These are phyloP conservation scores for Pterocarpus santalinus DNA, from an alignment of 306 rosid species.

Conservation along the genomic window DNA sequence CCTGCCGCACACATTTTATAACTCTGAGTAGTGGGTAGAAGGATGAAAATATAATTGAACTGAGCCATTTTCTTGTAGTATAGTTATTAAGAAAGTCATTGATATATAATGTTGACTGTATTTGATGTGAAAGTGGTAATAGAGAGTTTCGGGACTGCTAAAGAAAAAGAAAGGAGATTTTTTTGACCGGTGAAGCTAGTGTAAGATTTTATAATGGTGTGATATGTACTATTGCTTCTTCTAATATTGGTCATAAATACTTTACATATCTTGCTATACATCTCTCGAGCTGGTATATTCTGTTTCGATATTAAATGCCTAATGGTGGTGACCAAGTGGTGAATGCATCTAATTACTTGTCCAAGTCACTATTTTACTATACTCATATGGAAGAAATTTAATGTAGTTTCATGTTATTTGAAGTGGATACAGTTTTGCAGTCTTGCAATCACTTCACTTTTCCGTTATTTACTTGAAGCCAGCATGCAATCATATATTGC, in stretches of 20 bases:
- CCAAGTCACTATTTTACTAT: slow-evolving; percentile 16
- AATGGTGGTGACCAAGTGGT: slow-evolving; percentile 26
- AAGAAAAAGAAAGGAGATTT: not conserved
- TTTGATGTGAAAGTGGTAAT: slow-evolving; percentile 27
- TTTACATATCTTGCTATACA: slow-evolving; percentile 12
- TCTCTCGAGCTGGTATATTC: not conserved
- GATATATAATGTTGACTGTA: not conserved
- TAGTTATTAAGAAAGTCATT: slow-evolving; percentile 17
- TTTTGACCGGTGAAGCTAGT: slow-evolving; percentile 27
- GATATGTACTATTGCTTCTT: slow-evolving; percentile 21
- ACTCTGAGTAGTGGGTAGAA: slow-evolving; percentile 18
- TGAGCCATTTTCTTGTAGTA: slow-evolving; percentile 1
- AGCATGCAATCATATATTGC: slow-evolving; percentile 21
- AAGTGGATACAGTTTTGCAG: slow-evolving; percentile 33
- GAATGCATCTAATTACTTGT: slow-evolving; percentile 23
- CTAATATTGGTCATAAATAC: slow-evolving; percentile 27
- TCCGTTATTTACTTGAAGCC: slow-evolving; percentile 28
- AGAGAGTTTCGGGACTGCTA: slow-evolving; percentile 21
- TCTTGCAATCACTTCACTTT: slow-evolving; percentile 32
- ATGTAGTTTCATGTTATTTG: slow-evolving; percentile 21
- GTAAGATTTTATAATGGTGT: slow-evolving; percentile 32
- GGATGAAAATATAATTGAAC: slow-evolving; percentile 17
- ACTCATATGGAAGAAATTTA: slow-evolving; percentile 3
- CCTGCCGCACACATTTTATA: slow-evolving; percentile 27
- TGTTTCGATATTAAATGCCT: slow-evolving; percentile 37